These are phyloP conservation scores for Gynostemma pentaphyllum DNA, from an alignment of 306 rosid species.

Conservation along the genomic window DNA sequence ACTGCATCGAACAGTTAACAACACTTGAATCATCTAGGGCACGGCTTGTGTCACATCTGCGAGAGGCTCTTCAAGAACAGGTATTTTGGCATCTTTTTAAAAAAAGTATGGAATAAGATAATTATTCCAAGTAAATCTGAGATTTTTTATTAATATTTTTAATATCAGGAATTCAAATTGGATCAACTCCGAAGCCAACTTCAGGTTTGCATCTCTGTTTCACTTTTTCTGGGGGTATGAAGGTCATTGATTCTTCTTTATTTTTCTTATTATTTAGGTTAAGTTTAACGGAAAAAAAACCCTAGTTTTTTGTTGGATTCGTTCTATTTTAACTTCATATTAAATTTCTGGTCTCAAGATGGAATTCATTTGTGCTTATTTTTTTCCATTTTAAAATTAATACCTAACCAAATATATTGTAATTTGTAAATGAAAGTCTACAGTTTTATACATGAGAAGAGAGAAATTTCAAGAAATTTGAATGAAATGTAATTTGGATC, in stretches of 20 bases:
- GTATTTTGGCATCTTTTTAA: slow-evolving; percentile 23
- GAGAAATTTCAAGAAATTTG: neutral
- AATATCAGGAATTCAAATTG: slow-evolving; percentile 71
- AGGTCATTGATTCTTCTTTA: neutral
- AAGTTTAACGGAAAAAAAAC: neutral
- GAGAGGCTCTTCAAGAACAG: slow-evolving; percentile 92
- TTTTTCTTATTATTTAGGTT: neutral
- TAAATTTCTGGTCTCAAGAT: neutral
- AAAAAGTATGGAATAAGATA: neutral
- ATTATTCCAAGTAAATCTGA: slow-evolving; percentile 16
- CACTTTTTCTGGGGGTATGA: neutral
- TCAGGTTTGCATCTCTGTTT: slow-evolving; percentile 48
- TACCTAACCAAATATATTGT: neutral
- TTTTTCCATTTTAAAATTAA: neutral
- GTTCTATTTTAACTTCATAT: neutral
- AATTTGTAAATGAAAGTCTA: neutral
- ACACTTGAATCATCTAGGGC: slow-evolving; percentile 70
- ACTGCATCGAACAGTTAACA: slow-evolving; percentile 68
- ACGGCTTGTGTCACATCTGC: slow-evolving; percentile 70
- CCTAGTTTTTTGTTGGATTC: neutral
- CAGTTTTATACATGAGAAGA: neutral
- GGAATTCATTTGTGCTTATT: neutral
- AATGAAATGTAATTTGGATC: neutral
- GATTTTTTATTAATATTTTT: slow-evolving; percentile 9
- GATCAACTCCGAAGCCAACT: slow-evolving; percentile 75